Conservation (phyloP, 1,139 yeast species). For the Candida glucosophila region DNA sequence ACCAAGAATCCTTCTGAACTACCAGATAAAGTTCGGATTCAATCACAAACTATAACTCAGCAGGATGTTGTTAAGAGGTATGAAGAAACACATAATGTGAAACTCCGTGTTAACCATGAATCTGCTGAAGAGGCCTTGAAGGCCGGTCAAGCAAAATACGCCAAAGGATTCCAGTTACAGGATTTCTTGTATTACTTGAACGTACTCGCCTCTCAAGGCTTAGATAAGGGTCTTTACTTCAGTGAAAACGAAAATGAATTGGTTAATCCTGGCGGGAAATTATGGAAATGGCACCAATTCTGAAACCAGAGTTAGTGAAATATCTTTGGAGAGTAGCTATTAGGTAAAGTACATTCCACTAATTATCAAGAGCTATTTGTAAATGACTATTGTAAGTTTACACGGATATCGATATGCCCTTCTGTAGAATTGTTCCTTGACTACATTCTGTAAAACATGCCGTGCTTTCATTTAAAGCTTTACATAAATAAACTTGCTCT, state of each 20-base stretch:
- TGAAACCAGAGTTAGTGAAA: no score
- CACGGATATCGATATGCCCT: no score
- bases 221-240: slow-evolving; percentile 29
- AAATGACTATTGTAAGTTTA: no score
- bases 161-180: slow-evolving; percentile 21
- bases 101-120: slow-evolving; percentile 18
- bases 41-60: slow-evolving; percentile 31
- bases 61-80: slow-evolving; percentile 31
- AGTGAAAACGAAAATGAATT: slow-evolving; percentile 36
- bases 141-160: slow-evolving; percentile 19
- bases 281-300: slow-evolving; percentile 44
- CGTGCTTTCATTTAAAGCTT: no score
- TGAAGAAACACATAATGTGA: slow-evolving; percentile 31
- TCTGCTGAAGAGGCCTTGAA: slow-evolving; percentile 23
- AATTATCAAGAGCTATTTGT: no score
- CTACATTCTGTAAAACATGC: no score
- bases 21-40: slow-evolving; percentile 38
- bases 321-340: no score
- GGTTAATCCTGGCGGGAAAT: slow-evolving; percentile 44
- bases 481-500: no score
- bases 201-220: slow-evolving; percentile 23
- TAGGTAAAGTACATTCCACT: no score
- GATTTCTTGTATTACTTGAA: slow-evolving; percentile 26
- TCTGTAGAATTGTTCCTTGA: no score
- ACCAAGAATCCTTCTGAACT: slow-evolving; percentile 28